Evolutionary conservation across 345 rosid genomes (phyloP), one percentile per base, ranked within the genome.

Genomic region (Euphorbia peplus): DNA sequence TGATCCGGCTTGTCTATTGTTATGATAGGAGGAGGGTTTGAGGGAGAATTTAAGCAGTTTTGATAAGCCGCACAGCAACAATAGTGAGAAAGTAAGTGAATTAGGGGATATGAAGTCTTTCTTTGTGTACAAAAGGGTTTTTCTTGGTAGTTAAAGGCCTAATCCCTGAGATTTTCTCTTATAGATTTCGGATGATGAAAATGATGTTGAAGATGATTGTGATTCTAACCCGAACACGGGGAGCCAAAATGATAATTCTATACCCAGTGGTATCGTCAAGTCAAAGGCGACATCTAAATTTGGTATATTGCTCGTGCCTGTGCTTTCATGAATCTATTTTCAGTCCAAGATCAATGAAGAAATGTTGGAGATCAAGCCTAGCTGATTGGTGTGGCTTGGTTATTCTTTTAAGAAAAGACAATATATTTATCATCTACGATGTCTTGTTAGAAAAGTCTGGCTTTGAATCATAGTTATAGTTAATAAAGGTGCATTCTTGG

Each of bases 171-270:
- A 8, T 48, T 16, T 19, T 4, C 3, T 24, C 19, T 62, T 56
- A 26, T 64, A 90, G 96, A 77, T 63, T 10, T 79, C 81, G 14
- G 87, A 83, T 74, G 88, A 88, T 2, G 82, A 75, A 8, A 89
- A 89, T 1, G 84, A 83, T 7, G 93, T 80, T 4, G 83, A 87
- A 0, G 93, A 88, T 3, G 91, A 83, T 57, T 76, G 78, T 58
- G 79, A 75, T 16, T 84, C 89, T 18, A 84, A 83, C 58, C 87
- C 87, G 0, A 82, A 70, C 70, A 69, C 81, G 29, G 89, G 90
- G 69, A 85, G 92, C 80, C 98, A 86, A 75, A 82, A 77, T 41
- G 91, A 83, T 14, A 64, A 58, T 71, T 77, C 88, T 15, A 80
- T 82, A 68, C 69, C 83, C 16, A 75, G 58, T 48, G 71, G 84